Percentiles rank a stretch among this genome's conserved stretches.
Conservation (phyloP, 495 filamentous ascomycete species). For the Hyaloscypha bicolor region DNA sequence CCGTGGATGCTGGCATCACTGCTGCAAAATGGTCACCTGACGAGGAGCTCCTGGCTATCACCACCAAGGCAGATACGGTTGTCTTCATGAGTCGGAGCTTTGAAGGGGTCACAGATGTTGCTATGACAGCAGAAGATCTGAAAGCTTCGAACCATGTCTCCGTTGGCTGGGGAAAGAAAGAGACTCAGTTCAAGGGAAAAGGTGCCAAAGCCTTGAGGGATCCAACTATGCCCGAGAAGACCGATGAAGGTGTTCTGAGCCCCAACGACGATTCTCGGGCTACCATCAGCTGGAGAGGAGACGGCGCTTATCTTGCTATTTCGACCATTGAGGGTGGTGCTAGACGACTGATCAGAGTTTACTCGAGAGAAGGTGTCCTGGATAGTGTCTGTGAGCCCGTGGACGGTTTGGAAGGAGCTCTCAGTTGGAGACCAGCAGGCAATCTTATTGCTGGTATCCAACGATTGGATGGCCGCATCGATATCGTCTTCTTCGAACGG, state of each 20-base stretch:
- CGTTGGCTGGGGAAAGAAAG: constrained; percentile 96
- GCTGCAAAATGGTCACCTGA: constrained; percentile 94
- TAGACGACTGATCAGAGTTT: constrained; percentile 82
- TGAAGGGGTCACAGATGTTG: constrained; percentile 75
- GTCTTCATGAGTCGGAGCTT: constrained; percentile 93
- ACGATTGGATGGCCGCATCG: constrained; percentile 61
- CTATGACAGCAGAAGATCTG: constrained; percentile 73
- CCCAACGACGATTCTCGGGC: constrained; percentile 66
- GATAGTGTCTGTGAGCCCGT: constrained; percentile 95
- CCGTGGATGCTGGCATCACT: constrained; percentile 86
- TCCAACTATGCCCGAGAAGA: constrained; percentile 90
- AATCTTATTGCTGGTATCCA: constrained; percentile 88
- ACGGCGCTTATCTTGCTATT: constrained; percentile 88
- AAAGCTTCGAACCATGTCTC: constrained; percentile 93
- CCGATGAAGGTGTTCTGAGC: constrained; percentile 82
- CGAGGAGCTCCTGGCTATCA: constrained; percentile 84
- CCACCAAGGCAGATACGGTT: constrained; percentile 75
- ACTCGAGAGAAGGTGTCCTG: constrained; percentile 83
- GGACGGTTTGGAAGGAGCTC: constrained; percentile 78
- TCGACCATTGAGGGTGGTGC: constrained; percentile 68
- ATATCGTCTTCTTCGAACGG: constrained; percentile 94
- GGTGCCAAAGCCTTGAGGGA: constrained; percentile 88
- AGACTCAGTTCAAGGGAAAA: constrained; percentile 96
- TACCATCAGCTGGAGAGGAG: constrained; percentile 89
- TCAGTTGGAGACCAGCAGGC: constrained; percentile 91